phyloP scores from a whole-genome alignment of 1,139 yeast species.

The Suhomyces kunorum region DNA sequence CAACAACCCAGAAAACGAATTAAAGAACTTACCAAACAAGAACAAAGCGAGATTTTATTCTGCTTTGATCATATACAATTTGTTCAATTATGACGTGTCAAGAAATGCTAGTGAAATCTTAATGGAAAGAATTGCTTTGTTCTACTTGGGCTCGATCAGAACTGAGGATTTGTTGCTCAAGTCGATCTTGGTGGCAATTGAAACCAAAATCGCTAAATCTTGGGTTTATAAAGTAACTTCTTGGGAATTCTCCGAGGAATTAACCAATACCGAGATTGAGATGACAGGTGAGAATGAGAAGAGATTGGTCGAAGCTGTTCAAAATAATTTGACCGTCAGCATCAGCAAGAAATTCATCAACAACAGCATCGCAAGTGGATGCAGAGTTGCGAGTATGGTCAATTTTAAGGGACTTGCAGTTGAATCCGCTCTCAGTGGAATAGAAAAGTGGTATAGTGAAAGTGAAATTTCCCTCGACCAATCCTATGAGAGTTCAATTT shows the following conservation, averaged over 20 bases:
- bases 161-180: constrained; percentile 66
- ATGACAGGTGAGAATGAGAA: constrained; percentile 36
- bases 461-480: constrained; percentile 19
- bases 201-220: constrained; percentile 45
- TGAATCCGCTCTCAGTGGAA: constrained; percentile 4
- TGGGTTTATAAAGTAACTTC: constrained; percentile 63
- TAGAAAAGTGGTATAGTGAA: constrained; percentile 21
- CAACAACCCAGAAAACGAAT: constrained; percentile 44
- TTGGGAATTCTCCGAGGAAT: constrained; percentile 64
- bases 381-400: constrained; percentile 1
- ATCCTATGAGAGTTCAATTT: constrained; percentile 31
- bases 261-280: constrained; percentile 43
- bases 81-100: constrained; percentile 50
- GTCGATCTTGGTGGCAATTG: constrained; percentile 55
- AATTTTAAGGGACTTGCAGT: constrained; percentile 1
- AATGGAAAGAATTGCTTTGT: constrained; percentile 48
- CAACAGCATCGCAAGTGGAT: constrained; percentile 41
- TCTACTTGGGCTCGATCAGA: constrained; percentile 63
- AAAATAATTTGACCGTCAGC: constrained; percentile 52
- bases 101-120: constrained; percentile 49
- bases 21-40: constrained; percentile 31
- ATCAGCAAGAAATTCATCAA: constrained; percentile 54
- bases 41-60: constrained; percentile 39
- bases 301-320: constrained; percentile 50
- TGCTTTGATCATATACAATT: constrained; percentile 41